These are phyloP conservation scores for Crucibulum laeve DNA, from an alignment of 768 basidiomycete genomes.

Conservation along the genomic window DNA sequence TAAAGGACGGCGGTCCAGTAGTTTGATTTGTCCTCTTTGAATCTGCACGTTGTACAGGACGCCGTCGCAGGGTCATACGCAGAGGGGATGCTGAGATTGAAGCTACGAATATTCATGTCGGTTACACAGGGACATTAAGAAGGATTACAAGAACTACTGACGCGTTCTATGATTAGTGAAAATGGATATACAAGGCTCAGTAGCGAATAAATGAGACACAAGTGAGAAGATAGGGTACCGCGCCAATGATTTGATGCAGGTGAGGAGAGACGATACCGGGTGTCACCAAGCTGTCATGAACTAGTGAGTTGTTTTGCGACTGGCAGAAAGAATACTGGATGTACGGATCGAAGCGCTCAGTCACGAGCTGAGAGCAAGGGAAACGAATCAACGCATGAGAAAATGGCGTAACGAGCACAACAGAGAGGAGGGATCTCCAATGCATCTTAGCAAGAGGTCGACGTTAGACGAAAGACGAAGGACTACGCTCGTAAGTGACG, in stretches of 20 bases:
- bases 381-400: slow-evolving; percentile 14
- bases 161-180: slow-evolving; percentile 13
- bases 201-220: too few relatives aligned
- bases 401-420: background rate
- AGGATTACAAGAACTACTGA: slow-evolving; percentile 1
- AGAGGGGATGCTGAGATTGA: slow-evolving; percentile 14
- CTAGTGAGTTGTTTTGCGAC: background rate
- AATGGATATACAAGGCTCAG: too few relatives aligned
- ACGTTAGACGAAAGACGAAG: too few relatives aligned
- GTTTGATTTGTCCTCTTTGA: slow-evolving; percentile 15
- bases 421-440: background rate
- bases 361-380: slow-evolving; percentile 16
- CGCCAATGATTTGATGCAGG: slow-evolving; percentile 13
- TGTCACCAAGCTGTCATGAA: slow-evolving; percentile 8
- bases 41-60: slow-evolving; percentile 14
- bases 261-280: slow-evolving; percentile 13
- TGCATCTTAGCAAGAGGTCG: too few relatives aligned
- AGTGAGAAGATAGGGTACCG: too few relatives aligned
- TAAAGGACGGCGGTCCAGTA: slow-evolving; percentile 19
- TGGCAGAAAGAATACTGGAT: too few relatives aligned
- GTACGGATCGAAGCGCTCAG: slow-evolving; percentile 15
- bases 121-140: background rate
- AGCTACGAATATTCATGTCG: slow-evolving; percentile 3
- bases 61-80: slow-evolving; percentile 12
- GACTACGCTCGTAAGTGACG: too few relatives aligned